Evolutionary conservation across 371 early-diverging fungal genomes (phyloP).

Genomic region (Circinella umbellata): DNA sequence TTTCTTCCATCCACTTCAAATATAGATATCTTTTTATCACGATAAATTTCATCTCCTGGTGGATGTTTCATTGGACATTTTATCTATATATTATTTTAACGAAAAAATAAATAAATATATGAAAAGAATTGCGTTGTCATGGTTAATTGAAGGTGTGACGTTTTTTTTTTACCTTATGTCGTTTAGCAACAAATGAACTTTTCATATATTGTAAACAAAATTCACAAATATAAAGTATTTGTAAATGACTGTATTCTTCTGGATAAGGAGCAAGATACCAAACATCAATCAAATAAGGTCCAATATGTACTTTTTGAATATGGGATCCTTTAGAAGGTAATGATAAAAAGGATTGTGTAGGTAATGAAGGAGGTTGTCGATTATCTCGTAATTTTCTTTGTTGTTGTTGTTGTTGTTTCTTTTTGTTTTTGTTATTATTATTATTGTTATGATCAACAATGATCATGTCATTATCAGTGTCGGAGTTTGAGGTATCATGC

Average conservation of each 20-base stretch:
- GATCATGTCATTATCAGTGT: not conserved
- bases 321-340: slow-evolving; percentile 15
- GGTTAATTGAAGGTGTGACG: no score
- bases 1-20: slow-evolving; percentile 97
- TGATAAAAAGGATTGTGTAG: slow-evolving; percentile 19
- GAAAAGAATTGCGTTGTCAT: no score
- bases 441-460: not conserved
- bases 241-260: slow-evolving; percentile 84
- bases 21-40: slow-evolving; percentile 84
- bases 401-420: not conserved
- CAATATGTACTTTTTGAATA: slow-evolving; percentile 72
- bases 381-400: not conserved
- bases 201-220: slow-evolving; percentile 97
- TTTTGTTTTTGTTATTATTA: no score
- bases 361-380: slow-evolving; percentile 10
- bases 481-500: slow-evolving; percentile 10
- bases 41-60: slow-evolving; percentile 99
- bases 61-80: slow-evolving; percentile 91
- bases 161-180: slow-evolving; percentile 64
- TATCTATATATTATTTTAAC: slow-evolving; percentile 17
- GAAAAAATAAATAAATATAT: not conserved
- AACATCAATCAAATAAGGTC: slow-evolving; percentile 84
- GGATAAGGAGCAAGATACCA: slow-evolving; percentile 99
- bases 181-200: slow-evolving; percentile 63
- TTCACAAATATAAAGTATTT: slow-evolving; percentile 91